A percentile compares a stretch with the other conserved stretches of the same genome.
Conservation (phyloP, 1,284 basidiomycete genomes). For the Farysia itapuensis region DNA sequence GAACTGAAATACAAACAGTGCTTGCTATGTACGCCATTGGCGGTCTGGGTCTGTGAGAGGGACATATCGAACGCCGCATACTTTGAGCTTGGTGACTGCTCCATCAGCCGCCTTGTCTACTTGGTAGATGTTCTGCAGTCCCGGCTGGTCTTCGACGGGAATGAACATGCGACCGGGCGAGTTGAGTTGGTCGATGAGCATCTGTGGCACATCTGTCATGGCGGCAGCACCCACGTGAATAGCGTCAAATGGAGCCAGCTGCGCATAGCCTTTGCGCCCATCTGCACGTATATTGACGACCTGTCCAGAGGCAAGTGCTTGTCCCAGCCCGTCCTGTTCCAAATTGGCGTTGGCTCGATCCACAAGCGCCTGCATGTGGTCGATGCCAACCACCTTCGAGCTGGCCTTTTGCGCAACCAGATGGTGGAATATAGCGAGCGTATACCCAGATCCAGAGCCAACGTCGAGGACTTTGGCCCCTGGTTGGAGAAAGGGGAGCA, state of each 20-base stretch:
- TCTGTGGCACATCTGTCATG: constrained; percentile 66
- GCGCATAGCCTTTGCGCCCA: constrained; percentile 66
- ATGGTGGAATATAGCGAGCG: constrained; percentile 53
- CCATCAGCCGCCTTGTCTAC: constrained; percentile 69
- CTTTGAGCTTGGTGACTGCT: constrained; percentile 68
- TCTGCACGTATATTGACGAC: constrained; percentile 71
- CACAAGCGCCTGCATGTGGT: constrained; percentile 69
- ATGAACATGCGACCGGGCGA: constrained; percentile 88
- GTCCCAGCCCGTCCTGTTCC: constrained; percentile 68
- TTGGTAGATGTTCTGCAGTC: constrained; percentile 43
- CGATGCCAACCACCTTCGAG: constrained; percentile 78
- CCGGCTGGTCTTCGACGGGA: constrained; percentile 69
- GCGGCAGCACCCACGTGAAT: constrained; percentile 97
- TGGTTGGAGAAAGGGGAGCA: constrained; percentile 71
- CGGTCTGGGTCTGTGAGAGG: constrained; percentile 43
- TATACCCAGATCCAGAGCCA: constrained; percentile 49
- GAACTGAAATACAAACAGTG: too few relatives aligned
- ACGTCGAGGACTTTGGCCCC: constrained; percentile 78
- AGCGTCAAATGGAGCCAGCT: constrained; percentile 74
- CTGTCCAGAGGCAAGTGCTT: constrained; percentile 67
- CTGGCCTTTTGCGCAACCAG: constrained; percentile 13
- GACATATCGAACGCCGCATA: constrained; percentile 73
- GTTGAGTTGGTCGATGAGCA: constrained; percentile 74
- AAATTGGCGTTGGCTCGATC: constrained; percentile 74
- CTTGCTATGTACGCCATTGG: too few relatives aligned